These are phyloP conservation scores for Gnomoniopsis smithogilvyi DNA, from an alignment of 2,329 filamentous ascomycete species.

Conservation along the genomic window DNA sequence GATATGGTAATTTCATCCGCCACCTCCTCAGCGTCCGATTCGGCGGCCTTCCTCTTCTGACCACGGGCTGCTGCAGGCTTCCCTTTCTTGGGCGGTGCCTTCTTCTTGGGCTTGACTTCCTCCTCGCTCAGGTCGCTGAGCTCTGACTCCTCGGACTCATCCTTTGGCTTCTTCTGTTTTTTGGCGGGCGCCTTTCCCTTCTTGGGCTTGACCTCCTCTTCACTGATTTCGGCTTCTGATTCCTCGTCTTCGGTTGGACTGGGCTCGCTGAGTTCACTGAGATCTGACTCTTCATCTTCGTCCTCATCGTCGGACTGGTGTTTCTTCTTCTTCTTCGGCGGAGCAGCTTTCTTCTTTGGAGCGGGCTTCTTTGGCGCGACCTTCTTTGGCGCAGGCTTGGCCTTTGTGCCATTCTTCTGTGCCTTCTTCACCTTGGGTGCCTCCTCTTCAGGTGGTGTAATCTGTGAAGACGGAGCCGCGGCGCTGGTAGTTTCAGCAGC, in stretches of 20 bases:
- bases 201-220: conserved; percentile 12
- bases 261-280: conserved; percentile 21
- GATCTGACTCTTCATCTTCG: conserved; percentile 24
- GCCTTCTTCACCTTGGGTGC: conserved; percentile 21
- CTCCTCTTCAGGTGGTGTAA: conserved; percentile 12
- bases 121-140: conserved; percentile 23
- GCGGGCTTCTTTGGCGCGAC: conserved; percentile 1
- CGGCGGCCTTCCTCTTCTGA: conserved; percentile 25
- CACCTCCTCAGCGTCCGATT: conserved; percentile 26
- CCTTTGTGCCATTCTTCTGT: conserved; percentile 29
- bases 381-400: conserved; percentile 34
- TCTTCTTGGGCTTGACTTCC: conserved; percentile 2
- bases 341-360: conserved; percentile 16
- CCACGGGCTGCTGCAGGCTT: conserved; percentile 4
- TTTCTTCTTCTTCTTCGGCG: conserved; percentile 10
- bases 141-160: conserved; percentile 22
- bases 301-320: conserved; percentile 14
- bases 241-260: conserved; percentile 7
- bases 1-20: conserved; percentile 7
- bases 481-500: background rate
- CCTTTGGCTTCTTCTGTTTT: conserved; percentile 17
- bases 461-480: conserved; percentile 4
- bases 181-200: conserved; percentile 27
- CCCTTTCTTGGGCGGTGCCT: conserved; percentile 27
- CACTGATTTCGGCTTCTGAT: conserved; percentile 7